Percentiles rank a stretch among this genome's conserved stretches.
Conservation (phyloP, 1,139 yeast genomes). For the Geotrichum histeridarum region DNA sequence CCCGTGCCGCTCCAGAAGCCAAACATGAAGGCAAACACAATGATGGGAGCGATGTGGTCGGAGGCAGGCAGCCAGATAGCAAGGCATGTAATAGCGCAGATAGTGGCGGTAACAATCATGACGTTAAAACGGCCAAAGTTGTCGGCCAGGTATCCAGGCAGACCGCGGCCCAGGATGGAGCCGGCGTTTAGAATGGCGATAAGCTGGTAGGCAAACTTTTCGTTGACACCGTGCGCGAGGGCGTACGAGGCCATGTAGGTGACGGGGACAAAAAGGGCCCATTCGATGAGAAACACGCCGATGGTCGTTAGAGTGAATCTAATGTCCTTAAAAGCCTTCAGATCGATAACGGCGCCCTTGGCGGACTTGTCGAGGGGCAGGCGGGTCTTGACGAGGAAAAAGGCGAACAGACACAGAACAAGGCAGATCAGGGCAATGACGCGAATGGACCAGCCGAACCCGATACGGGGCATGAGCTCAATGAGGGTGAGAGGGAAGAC, state of each 20-base stretch:
- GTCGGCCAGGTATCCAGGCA: constrained; percentile 50
- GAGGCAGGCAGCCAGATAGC: constrained; percentile 55
- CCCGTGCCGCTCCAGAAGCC: constrained; percentile 53
- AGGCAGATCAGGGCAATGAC: constrained; percentile 47
- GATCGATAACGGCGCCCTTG: constrained; percentile 36
- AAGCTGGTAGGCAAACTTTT: constrained; percentile 42
- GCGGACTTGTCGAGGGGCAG: constrained; percentile 32
- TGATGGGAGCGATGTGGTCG: constrained; percentile 39
- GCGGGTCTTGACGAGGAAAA: constrained; percentile 43
- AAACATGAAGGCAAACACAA: constrained; percentile 47
- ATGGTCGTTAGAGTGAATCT: constrained; percentile 41
- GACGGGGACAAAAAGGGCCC: constrained; percentile 47
- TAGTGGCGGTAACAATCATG: constrained; percentile 42
- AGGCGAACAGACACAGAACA: constrained; percentile 39
- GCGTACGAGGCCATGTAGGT: constrained; percentile 53
- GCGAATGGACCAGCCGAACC: constrained; percentile 61
- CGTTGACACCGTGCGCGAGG: constrained; percentile 39
- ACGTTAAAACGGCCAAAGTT: constrained; percentile 50
- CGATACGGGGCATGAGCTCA: constrained; percentile 44
- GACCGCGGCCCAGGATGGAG: constrained; percentile 46
- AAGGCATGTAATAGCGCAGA: constrained; percentile 37
- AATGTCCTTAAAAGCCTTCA: constrained; percentile 42
- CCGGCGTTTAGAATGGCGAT: constrained; percentile 45
- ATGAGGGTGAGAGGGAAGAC: constrained; percentile 54
- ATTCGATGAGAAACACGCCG: constrained; percentile 47